Base-by-base conservation (phyloP, 2,329 filamentous ascomycete genomes). In the Fonsecaea nubica region DNA sequence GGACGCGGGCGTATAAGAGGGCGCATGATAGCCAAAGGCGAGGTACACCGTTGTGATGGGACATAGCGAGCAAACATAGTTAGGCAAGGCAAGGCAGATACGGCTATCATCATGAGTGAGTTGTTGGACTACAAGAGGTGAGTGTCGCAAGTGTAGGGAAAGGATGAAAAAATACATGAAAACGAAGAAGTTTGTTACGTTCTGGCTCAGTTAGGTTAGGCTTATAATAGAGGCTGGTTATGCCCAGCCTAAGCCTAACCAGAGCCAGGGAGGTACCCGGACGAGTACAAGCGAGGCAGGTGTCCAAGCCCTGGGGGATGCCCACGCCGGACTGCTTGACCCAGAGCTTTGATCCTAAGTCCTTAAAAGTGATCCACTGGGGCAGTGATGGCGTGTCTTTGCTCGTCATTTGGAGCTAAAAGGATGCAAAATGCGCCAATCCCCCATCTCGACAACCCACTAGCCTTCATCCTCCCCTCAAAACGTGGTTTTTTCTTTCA, bases 171-270 rank as follows among this genome's bases (percentile, higher is more conserved):
- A 32, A 32, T 5, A 32, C 30, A 25, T 18, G n/a, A 6, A 45
- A 45, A 45, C n/a, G n/a, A 4, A 18, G 30, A 9, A 60, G 36
- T 13, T 18, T n/a, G 12, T n/a, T 3, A 25, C 5, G 13, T 60
- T 52, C 52, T 8, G 9, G 57, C 58, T 38, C 15, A 33, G 40
- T 60, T 52, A n/a, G 58, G 58, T 25, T 12, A 60, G 35, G 58
- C 38, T 36, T 10, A 38, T 12, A 32, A 38, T 12, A 32, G 21
- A 10, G 13, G 58, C 18, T 30, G 35, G 35, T 58, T 3, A 21
- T 25, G 56, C 25, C 56, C 21, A 21, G 30, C 4, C 10, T 3
- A 12, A 40, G 18, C 56, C 42, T 42, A 42, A 58, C 9, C 2
- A 42, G 3, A 15, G 38, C 38, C 38, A 6, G 13, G 15, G 38